Evolutionary conservation across 306 rosid genomes (phyloP).

Genomic region (Ceratonia siliqua): DNA sequence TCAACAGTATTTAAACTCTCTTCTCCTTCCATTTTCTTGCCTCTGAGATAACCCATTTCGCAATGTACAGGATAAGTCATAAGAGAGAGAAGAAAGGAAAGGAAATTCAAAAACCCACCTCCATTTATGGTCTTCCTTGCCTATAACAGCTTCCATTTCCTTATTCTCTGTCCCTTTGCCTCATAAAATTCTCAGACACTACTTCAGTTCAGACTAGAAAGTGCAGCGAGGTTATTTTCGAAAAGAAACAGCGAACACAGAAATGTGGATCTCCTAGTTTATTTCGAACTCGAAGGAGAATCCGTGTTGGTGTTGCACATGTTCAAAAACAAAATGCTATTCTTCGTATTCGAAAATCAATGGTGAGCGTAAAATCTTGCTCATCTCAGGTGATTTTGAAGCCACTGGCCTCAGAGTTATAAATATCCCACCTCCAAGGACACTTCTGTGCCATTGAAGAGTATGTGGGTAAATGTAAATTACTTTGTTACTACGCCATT

Average conservation of each 20-base stretch:
- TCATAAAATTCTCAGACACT: not conserved
- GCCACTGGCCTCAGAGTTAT: not conserved
- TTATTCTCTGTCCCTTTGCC: not conserved
- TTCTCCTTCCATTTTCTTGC: conserved; percentile 45
- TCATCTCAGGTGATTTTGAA: not conserved
- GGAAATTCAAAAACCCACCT: conserved; percentile 41
- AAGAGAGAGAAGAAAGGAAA: conserved; percentile 17
- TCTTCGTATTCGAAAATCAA: not conserved
- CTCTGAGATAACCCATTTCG: conserved; percentile 40
- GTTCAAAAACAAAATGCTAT: not conserved
- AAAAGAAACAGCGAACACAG: not conserved
- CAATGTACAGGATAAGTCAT: conserved; percentile 8
- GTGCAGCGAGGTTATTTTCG: not conserved
- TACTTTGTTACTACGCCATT: no score
- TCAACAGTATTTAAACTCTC: conserved; percentile 54
- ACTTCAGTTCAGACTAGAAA: not conserved
- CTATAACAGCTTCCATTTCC: conserved; percentile 36
- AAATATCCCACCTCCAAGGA: not conserved
- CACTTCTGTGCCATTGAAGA: not conserved
- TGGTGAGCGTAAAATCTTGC: not conserved
- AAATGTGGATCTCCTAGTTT: not conserved
- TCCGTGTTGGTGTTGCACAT: not conserved
- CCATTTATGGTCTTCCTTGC: conserved; percentile 39
- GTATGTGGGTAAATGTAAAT: not conserved
- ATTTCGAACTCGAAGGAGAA: not conserved